Evolutionary conservation across 495 filamentous ascomycete genomes (phyloP).

Genomic region (Trichoderma erinaceum): DNA sequence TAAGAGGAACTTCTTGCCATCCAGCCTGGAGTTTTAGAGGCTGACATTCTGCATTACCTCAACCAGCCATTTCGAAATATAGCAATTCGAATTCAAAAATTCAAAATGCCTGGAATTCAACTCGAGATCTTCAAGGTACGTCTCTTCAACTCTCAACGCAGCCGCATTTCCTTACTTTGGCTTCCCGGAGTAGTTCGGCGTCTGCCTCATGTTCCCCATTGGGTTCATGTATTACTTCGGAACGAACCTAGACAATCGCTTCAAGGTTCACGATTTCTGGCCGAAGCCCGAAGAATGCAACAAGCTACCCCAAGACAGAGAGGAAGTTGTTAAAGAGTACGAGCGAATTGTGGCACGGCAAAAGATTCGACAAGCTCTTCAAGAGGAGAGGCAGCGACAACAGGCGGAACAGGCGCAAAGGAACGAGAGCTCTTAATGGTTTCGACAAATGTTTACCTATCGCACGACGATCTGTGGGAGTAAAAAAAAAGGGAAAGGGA

Average conservation of each 20-base stretch:
- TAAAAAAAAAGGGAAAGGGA: not conserved
- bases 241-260: constrained; percentile 91
- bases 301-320: constrained; percentile 78
- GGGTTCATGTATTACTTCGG: constrained; percentile 99
- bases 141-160: constrained; percentile 15
- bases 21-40: not conserved
- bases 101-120: constrained; percentile 72
- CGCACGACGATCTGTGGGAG: not conserved
- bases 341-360: constrained; percentile 60
- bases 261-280: constrained; percentile 89
- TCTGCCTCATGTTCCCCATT: constrained; percentile 98
- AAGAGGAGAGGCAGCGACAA: constrained; percentile 22
- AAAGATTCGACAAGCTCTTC: constrained; percentile 47
- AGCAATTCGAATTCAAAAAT: constrained; percentile 16
- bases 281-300: constrained; percentile 79
- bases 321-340: constrained; percentile 77
- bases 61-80: not conserved
- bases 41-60: not conserved
- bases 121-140: constrained; percentile 92
- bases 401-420: constrained; percentile 33
- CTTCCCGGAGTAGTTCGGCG: constrained; percentile 67
- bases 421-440: constrained; percentile 14
- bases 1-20: constrained; percentile 3
- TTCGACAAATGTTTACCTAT: not conserved
- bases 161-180: not conserved